Base-by-base conservation (phyloP, 169 alveolate genomes). In the Eimeria falciformis region DNA sequence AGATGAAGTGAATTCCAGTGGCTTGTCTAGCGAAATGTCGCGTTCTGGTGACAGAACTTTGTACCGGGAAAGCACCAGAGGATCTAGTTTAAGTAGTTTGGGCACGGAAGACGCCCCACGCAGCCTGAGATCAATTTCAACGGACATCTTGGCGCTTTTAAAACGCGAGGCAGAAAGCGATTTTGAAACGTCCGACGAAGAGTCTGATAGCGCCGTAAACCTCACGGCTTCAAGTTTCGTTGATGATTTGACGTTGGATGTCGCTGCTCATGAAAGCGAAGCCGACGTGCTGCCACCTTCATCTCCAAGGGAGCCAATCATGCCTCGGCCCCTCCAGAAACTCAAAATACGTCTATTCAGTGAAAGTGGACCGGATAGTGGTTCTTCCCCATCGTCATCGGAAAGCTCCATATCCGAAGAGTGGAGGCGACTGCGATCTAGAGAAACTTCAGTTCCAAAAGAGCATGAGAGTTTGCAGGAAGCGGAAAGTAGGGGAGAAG, bases 391-490 rank as follows among this genome's bases (percentile, higher is more conserved):
- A 12, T 46, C 53, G n/a, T 47, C 87, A 21, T 50, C 45, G 5
- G 46, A 33, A 27, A 46, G 69, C 17, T 17, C 33, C 29, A 55
- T 23, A 18, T 47, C 69, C 14, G 50, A 23, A 25, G 6, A 46
- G 47, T n/a, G 69, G 66, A 65, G 69, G 46, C 83, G 45, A 21
- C 56, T 77, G 46, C 87, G 50, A 3, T 77, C 87, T 17, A 45
- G 87, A 77, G 87, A 77, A 33, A 77, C 87, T 50, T 77, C 87
- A 3, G 87, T 50, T 9, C 87, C 87, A 7, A 69, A 46, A 25
- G 87, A 77, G 69, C 58, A 73, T 33, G 88, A 11, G 71, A 69
- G 50, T 12, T 50, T 50, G 68, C 25, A 50, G 9, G 71, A 47
- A 18, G 25, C 73, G 47, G 75, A 81, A 18, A 56, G 17, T 14